Base-by-base conservation (phyloP, 768 basidiomycete genomes). In the Psilocybe cubensis region DNA sequence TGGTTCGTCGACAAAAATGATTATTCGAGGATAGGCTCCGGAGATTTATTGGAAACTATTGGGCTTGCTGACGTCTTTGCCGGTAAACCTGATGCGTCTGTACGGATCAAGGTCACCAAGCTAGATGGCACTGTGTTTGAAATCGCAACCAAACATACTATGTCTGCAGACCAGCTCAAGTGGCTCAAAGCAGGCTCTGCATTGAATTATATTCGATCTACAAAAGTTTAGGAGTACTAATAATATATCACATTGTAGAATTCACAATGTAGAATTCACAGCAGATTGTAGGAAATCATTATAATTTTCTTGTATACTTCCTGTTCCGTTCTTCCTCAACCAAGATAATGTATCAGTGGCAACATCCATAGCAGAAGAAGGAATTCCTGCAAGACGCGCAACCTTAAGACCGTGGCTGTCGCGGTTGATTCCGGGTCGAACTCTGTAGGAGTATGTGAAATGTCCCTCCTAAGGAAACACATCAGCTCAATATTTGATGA, bases 381-480 rank as follows among this genome's bases (percentile, higher is more conserved):
- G 95, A 76, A 97, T 83, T 10, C 94, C 92, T 17, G 94, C 95
- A 11, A 96, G 72, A 44, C 88, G 83, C 9, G 96, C 96, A 25
- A 96, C 93, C 68, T 92, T 93, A 52, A 97, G 72, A 0, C 92
- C 96, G 67, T 97, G 96, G 50, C 94, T 96, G 62, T 96, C 84
- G 54, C 87, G 82, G 70, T 96, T 98, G 51, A 98, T 85, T 0
- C 96, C 96, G 4, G 89, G 88, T 44, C 79, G 76, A 38, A 98
- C 73, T 28, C 82, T 82, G 67, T 97, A 93, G 7, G 91, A 88
- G 69, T 96, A 98, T 0, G 90, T 76, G 70, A 96, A 96, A 55
- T 83, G 84, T 10, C 80, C 83, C 63, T 90, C 85, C 92, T 95
- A 61, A 17, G 56, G 40, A 40, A 31, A 48, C 6, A 23, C 43